phyloP scores from a whole-genome alignment of 305 asterid species.

The Fraxinus albicans region DNA sequence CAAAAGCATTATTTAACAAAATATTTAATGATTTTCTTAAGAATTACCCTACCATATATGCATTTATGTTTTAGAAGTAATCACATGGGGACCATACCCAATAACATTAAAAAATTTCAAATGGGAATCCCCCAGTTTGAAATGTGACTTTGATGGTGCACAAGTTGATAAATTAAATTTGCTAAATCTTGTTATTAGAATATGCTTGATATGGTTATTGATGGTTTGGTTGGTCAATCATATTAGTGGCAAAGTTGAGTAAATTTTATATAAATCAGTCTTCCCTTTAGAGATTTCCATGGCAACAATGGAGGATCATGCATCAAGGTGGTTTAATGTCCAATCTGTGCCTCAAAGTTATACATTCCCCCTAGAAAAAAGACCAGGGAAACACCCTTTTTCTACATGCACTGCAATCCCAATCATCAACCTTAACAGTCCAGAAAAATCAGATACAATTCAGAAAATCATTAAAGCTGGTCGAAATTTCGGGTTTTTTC shows the following conservation, averaged over 20 bases:
- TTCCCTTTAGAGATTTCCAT: background rate
- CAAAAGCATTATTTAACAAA: background rate
- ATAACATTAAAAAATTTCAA: background rate
- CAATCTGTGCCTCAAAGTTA: conserved; percentile 46
- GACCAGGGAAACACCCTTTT: conserved; percentile 45
- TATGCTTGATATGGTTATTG: conserved; percentile 3
- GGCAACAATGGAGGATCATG: conserved; percentile 19
- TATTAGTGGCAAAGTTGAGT: background rate
- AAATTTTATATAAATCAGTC: background rate
- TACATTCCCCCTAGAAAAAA: conserved; percentile 31
- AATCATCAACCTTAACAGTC: conserved; percentile 35
- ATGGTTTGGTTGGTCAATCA: conserved; percentile 26
- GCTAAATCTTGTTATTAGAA: conserved; percentile 13
- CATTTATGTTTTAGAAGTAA: conserved; percentile 7
- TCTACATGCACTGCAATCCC: conserved; percentile 40
- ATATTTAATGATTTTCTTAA: background rate
- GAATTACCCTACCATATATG: conserved; percentile 7
- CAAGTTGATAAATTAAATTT: conserved; percentile 13
- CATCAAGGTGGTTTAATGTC: conserved; percentile 50
- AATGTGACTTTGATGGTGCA: background rate
- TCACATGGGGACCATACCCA: conserved; percentile 19
- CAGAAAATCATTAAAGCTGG: conserved; percentile 41
- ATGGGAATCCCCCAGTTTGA: conserved; percentile 14
- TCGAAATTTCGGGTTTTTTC: conserved; percentile 52
- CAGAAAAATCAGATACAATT: conserved; percentile 15